A percentile compares a stretch with the other conserved stretches of the same genome.
phyloP scores from a whole-genome alignment of 2,329 filamentous ascomycete species.

The Tolypocladium paradoxum region DNA sequence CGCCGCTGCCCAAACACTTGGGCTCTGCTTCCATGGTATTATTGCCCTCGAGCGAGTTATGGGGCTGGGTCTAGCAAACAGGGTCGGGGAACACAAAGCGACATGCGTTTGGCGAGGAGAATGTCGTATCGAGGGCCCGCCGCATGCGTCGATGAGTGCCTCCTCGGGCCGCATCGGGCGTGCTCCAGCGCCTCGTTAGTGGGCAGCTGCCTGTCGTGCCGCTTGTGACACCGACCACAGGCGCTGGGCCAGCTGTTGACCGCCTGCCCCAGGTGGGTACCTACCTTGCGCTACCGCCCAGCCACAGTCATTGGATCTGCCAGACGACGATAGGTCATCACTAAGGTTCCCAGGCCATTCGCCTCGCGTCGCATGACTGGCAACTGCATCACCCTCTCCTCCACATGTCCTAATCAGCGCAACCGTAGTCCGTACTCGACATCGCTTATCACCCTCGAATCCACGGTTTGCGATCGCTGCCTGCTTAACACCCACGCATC shows the following conservation, averaged over 20 bases:
- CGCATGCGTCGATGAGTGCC: neutral
- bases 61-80: neutral
- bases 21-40: neutral
- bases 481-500: neutral
- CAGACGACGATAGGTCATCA: neutral
- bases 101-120: neutral
- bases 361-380: neutral
- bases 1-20: neutral
- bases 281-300: neutral
- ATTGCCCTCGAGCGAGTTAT: neutral
- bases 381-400: neutral
- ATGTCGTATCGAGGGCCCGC: neutral
- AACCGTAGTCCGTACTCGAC: neutral
- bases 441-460: neutral
- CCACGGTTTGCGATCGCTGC: neutral
- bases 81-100: neutral
- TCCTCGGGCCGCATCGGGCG: neutral
- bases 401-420: neutral
- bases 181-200: neutral
- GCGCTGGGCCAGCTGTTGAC: neutral
- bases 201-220: neutral
- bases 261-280: neutral
- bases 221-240: neutral
- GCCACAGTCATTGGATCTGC: neutral
- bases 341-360: neutral